Percentiles rank a stretch among this genome's conserved stretches.
These are phyloP conservation scores for Amanita rimosa DNA, from an alignment of 768 basidiomycete genomes.

Conservation along the genomic window DNA sequence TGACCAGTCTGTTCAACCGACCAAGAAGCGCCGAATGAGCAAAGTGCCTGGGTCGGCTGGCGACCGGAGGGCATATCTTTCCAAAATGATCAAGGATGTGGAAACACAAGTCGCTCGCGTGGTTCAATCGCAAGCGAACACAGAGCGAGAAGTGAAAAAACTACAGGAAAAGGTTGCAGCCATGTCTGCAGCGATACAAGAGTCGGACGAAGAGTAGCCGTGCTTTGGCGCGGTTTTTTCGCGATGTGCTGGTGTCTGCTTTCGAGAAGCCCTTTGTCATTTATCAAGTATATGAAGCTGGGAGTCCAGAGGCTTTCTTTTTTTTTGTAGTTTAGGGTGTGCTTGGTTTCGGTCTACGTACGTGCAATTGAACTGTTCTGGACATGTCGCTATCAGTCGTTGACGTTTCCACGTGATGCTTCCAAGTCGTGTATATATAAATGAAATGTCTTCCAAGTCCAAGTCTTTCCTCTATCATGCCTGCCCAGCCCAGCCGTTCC, in stretches of 20 bases:
- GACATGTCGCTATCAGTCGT: not conserved
- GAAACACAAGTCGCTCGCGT: conserved; percentile 23
- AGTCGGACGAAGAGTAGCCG: conserved; percentile 20
- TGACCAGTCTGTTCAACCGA: conserved; percentile 17
- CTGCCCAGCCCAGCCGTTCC: conserved; percentile 31
- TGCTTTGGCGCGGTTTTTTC: not conserved
- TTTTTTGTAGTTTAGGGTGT: conserved; percentile 7
- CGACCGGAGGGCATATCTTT: conserved; percentile 17
- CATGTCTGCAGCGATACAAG: conserved; percentile 19
- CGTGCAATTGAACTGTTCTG: conserved; percentile 5
- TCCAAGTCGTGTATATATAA: not conserved
- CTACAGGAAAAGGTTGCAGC: conserved; percentile 1
- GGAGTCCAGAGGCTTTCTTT: conserved; percentile 3
- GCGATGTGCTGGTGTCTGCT: conserved; percentile 4
- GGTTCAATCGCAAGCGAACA: not conserved
- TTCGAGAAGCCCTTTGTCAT: conserved; percentile 6
- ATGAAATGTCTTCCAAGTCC: not conserved
- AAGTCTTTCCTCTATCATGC: conserved; percentile 5
- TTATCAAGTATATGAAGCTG: conserved; percentile 7
- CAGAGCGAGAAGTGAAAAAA: conserved; percentile 4
- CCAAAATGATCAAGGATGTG: conserved; percentile 23
- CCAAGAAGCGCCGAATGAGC: conserved; percentile 22
- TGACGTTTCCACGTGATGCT: conserved; percentile 1
- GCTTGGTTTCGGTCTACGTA: conserved; percentile 6
- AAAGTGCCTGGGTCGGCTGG: conserved; percentile 16